A percentile compares a stretch with the other conserved stretches of the same genome.
These are phyloP conservation scores for Lactarius hatsudake DNA, from an alignment of 768 basidiomycete species.

Conservation along the genomic window DNA sequence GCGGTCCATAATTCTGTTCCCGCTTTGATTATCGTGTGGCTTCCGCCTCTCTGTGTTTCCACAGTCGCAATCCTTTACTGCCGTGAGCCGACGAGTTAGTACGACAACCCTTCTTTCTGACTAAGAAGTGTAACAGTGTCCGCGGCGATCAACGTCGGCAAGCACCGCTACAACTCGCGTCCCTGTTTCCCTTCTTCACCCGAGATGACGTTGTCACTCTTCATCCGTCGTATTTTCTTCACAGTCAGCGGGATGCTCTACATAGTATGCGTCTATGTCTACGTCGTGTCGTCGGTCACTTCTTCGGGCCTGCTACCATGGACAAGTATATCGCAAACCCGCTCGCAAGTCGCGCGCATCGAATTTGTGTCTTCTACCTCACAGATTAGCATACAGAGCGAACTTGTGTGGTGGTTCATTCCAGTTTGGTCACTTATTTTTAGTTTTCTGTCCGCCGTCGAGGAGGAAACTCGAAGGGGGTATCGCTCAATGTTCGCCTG, in stretches of 20 bases:
- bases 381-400: conserved; percentile 1
- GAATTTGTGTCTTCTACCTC: conserved; percentile 11
- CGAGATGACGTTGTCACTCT: conserved; percentile 21
- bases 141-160: conserved; percentile 21
- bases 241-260: conserved; percentile 23
- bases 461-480: conserved; percentile 23
- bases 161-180: conserved; percentile 16
- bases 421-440: conserved; percentile 26
- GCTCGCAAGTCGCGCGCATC: conserved; percentile 16
- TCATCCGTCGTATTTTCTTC: conserved; percentile 21
- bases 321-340: conserved; percentile 21
- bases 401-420: conserved; percentile 29
- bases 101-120: not conserved
- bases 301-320: conserved; percentile 21
- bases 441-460: conserved; percentile 15
- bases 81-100: conserved; percentile 12
- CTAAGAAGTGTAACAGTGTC: conserved; percentile 9
- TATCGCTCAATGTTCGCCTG: conserved; percentile 12
- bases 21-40: conserved; percentile 26
- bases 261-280: conserved; percentile 12
- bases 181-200: conserved; percentile 16
- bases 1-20: conserved; percentile 24
- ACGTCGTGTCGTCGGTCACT: conserved; percentile 14
- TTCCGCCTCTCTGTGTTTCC: conserved; percentile 25
- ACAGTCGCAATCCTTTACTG: conserved; percentile 21